Percentiles rank a stretch among this genome's conserved stretches.
Conservation (phyloP, 2,329 filamentous ascomycete genomes). For the Mollisia scopiformis region DNA sequence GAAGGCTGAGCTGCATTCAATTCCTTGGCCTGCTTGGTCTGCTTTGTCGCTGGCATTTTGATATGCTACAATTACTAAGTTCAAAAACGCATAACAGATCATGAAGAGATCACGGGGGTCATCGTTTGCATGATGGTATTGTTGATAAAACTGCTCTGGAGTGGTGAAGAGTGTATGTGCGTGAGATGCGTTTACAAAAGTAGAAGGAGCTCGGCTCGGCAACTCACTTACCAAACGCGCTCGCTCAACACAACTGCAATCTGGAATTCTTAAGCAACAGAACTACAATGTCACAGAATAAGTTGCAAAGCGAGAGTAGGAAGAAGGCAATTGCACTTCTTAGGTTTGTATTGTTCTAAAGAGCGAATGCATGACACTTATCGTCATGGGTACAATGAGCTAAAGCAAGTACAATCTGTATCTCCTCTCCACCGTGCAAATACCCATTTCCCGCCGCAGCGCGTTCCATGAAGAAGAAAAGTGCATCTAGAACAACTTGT, state of each 20-base stretch:
- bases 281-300: slow-evolving; percentile 1
- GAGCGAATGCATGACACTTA: slow-evolving; percentile 37
- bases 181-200: neutral
- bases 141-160: neutral
- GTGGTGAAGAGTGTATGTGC: neutral
- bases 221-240: neutral
- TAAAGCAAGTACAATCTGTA: slow-evolving; percentile 1
- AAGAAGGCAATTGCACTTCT: slow-evolving; percentile 25
- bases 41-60: no score
- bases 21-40: neutral
- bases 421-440: neutral
- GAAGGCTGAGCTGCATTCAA: no score
- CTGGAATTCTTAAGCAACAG: neutral
- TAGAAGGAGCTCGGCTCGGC: neutral
- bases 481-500: slow-evolving; percentile 80
- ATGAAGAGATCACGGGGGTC: neutral
- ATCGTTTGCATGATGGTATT: no score
- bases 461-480: neutral
- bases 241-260: neutral
- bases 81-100: no score
- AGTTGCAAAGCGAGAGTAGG: slow-evolving; percentile 1
- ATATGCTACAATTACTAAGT: no score
- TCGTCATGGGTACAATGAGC: slow-evolving; percentile 31
- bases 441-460: neutral
- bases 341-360: slow-evolving; percentile 28